Evolutionary conservation across 495 filamentous ascomycete genomes (phyloP), one percentile per base, ranked within the genome.

Genomic region (Lasiosphaeria miniovina): DNA sequence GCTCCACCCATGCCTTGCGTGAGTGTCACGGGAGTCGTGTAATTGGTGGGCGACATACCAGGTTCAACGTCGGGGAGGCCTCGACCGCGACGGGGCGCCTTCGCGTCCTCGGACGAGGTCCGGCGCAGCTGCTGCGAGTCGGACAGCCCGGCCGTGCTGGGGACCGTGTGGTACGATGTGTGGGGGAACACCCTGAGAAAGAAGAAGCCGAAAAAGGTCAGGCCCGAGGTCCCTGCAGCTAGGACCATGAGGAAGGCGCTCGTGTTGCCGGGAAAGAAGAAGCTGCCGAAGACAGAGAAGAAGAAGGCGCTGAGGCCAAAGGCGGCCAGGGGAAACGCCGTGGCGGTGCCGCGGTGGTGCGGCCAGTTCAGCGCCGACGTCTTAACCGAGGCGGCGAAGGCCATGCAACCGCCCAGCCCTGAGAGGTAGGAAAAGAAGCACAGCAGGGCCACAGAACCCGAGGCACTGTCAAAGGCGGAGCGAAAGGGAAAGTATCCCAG

Each of bases 221-320:
- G 74, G 41, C 77, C 66, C 54, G 86, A 90, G 12, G 93, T 96
- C n/a, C 90, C 92, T 55, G 85, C 71, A 3, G 92, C 85, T 32
- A 98, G 79, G 15, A 97, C 71, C 41, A 93, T 77, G 46, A 98
- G 82, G 65, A 96, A 93, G 38, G 80, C 79, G 49, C 86, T 84
- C 8, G 90, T 95, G 62, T 93, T 85, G 51, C 90, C 90, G 33
- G 93, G 90, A 74, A 96, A 96, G 52, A 91, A 79, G 50, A 93
- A 64, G 38, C 82, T 81, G 4, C 92, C 90, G 31, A 92, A 74
- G 17, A 84, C 78, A 15, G 94, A 89, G 77, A 96, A 98, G 81
- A 98, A 96, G 71, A 98, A 91, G 51, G 94, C 94, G 74, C 93
- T 96, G 36, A 98, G 79, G 32, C 94, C 94, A 71, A 98, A 97